phyloP scores from a whole-genome alignment of 495 filamentous ascomycete genomes.

The Aspergillus sclerotiicarbonarius region DNA sequence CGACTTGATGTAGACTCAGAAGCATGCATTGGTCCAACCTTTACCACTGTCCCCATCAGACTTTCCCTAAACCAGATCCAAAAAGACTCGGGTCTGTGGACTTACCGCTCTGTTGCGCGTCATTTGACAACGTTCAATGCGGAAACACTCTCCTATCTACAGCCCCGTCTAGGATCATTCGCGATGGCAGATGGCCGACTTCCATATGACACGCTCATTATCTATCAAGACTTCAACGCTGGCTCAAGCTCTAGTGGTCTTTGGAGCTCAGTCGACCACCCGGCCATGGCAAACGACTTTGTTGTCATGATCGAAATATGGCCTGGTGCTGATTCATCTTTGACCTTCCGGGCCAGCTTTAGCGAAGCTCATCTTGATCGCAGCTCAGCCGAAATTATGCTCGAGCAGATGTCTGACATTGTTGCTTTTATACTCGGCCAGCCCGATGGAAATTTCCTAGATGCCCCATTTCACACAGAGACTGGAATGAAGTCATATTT shows the following conservation, averaged over 20 bases:
- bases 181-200: constrained; percentile 16
- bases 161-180: constrained; percentile 21
- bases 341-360: constrained; percentile 26
- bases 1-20: constrained; percentile 60
- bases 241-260: constrained; percentile 12
- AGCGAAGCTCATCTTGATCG: constrained; percentile 23
- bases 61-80: constrained; percentile 16
- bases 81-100: constrained; percentile 4
- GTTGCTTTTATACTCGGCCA: constrained; percentile 24
- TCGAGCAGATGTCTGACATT: constrained; percentile 27
- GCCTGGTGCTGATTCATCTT: constrained; percentile 17
- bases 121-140: constrained; percentile 23
- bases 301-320: constrained; percentile 28
- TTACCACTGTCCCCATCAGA: constrained; percentile 70
- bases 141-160: constrained; percentile 20
- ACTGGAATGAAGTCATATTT: constrained; percentile 21
- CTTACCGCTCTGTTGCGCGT: constrained; percentile 20
- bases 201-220: constrained; percentile 24
- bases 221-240: constrained; percentile 26
- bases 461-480: constrained; percentile 11
- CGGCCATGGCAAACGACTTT: constrained; percentile 26
- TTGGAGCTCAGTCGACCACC: constrained; percentile 23
- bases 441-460: constrained; percentile 17
- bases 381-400: constrained; percentile 23
- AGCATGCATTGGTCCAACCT: constrained; percentile 64